Evolutionary conservation across 352 stramenopile species (phyloP).

Genomic region (Globisporangium rhizosaccharum): DNA sequence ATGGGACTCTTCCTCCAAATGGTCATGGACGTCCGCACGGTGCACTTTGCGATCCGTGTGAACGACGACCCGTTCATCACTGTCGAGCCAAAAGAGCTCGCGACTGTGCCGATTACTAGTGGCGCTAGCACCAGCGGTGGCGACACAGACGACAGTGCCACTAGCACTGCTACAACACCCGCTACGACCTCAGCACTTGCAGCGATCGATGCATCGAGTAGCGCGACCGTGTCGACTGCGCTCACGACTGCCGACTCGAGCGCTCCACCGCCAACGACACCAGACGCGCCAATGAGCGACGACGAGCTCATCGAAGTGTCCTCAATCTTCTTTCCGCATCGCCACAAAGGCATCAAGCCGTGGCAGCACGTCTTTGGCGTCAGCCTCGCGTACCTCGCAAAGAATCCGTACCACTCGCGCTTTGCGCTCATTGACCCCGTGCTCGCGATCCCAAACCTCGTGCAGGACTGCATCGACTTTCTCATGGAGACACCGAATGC

Average conservation of each 20-base stretch:
- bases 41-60: constrained; percentile 69
- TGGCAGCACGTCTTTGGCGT: constrained; percentile 84
- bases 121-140: not conserved
- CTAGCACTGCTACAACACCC: too few species aligned
- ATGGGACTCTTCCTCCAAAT: constrained; percentile 72
- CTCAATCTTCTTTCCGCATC: constrained; percentile 56
- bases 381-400: constrained; percentile 61
- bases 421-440: constrained; percentile 74
- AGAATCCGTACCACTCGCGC: constrained; percentile 75
- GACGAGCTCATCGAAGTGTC: constrained; percentile 39
- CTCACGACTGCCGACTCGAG: not conserved
- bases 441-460: constrained; percentile 69
- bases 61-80: constrained; percentile 46
- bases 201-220: constrained; percentile 15
- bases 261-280: constrained; percentile 1
- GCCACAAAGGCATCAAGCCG: constrained; percentile 70
- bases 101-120: constrained; percentile 5
- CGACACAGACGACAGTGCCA: not conserved
- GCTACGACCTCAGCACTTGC: constrained; percentile 7
- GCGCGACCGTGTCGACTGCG: not conserved
- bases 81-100: constrained; percentile 10
- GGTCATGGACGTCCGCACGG: constrained; percentile 59
- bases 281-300: constrained; percentile 15
- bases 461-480: constrained; percentile 73
- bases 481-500: constrained; percentile 53